A percentile compares a stretch with the other conserved stretches of the same genome.
Conservation (phyloP, 2,329 filamentous ascomycete genomes). For the Sordariomycetes sp. region DNA sequence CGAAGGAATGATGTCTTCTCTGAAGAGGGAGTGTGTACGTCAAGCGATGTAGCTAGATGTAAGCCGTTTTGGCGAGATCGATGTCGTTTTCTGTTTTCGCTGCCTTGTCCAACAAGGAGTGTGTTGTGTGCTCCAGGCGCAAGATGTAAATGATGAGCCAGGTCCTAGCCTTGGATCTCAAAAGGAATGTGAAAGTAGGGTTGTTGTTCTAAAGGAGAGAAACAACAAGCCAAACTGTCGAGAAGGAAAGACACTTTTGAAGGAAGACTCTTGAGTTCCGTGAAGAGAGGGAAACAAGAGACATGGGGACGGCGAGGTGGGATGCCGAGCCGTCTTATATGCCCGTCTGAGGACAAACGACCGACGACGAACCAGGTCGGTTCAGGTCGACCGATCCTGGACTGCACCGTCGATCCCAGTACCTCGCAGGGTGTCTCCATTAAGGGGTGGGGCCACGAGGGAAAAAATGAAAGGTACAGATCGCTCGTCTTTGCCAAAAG, state of each 20-base stretch:
- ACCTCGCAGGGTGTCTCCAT: neutral
- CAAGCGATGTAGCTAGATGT: neutral
- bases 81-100: neutral
- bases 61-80: neutral
- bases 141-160: slow-evolving; percentile 16
- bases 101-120: slow-evolving; percentile 8
- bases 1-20: slow-evolving; percentile 12
- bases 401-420: neutral
- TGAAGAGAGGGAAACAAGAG: slow-evolving; percentile 1
- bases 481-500: slow-evolving; percentile 9
- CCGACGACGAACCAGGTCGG: slow-evolving; percentile 1
- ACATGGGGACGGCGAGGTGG: neutral
- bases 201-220: neutral
- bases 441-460: neutral
- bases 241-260: slow-evolving; percentile 5
- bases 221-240: slow-evolving; percentile 3
- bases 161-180: slow-evolving; percentile 21
- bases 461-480: neutral
- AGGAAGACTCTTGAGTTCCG: slow-evolving; percentile 2
- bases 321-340: slow-evolving; percentile 6
- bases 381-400: neutral
- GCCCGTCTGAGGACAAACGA: slow-evolving; percentile 2
- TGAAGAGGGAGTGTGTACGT: neutral
- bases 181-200: slow-evolving; percentile 10
- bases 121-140: slow-evolving; percentile 14